A percentile compares a stretch with the other conserved stretches of the same genome.
phyloP scores from a whole-genome alignment of 495 filamentous ascomycete species.

The Immersiella caudata region DNA sequence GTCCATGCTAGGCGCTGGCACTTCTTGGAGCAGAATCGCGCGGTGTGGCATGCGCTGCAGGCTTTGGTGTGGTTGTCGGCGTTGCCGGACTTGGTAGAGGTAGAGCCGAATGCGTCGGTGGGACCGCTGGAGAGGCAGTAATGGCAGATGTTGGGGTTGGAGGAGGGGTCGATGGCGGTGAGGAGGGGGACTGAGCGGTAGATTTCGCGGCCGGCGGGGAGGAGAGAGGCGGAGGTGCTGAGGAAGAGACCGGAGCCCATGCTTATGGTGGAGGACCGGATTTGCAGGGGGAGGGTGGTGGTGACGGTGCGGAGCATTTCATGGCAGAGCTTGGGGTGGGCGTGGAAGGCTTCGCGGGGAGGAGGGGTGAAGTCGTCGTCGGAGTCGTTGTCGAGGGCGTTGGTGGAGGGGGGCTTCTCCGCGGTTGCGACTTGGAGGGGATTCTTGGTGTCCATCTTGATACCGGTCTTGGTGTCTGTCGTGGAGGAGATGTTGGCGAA shows the following conservation, averaged over 20 bases:
- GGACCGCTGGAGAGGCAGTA: slow-evolving; percentile 25
- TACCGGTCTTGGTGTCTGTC: too few relatives aligned
- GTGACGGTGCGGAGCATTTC: slow-evolving; percentile 19
- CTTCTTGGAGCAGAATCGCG: slow-evolving; percentile 67
- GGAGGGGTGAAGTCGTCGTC: slow-evolving; percentile 1
- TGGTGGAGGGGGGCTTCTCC: not conserved
- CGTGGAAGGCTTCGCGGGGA: slow-evolving; percentile 21
- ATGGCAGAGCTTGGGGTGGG: slow-evolving; percentile 22
- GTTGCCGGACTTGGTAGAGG: not conserved
- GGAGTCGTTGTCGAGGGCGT: not conserved
- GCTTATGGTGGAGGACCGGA: slow-evolving; percentile 22
- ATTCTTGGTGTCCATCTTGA: not conserved
- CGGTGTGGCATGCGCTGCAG: slow-evolving; percentile 64
- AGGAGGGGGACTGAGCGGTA: slow-evolving; percentile 27
- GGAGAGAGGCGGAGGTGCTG: not conserved
- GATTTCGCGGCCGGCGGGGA: slow-evolving; percentile 29
- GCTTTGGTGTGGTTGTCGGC: slow-evolving; percentile 34
- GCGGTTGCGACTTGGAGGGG: not conserved
- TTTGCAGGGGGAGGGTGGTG: slow-evolving; percentile 19
- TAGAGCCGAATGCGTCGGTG: not conserved
- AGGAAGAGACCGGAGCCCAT: slow-evolving; percentile 32
- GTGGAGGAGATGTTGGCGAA: too few relatives aligned
- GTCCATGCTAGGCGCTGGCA: slow-evolving; percentile 33
- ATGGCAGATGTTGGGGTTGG: slow-evolving; percentile 22
- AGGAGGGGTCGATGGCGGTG: slow-evolving; percentile 8